Conservation (phyloP, 768 basidiomycete species). For the Mycena metata region DNA sequence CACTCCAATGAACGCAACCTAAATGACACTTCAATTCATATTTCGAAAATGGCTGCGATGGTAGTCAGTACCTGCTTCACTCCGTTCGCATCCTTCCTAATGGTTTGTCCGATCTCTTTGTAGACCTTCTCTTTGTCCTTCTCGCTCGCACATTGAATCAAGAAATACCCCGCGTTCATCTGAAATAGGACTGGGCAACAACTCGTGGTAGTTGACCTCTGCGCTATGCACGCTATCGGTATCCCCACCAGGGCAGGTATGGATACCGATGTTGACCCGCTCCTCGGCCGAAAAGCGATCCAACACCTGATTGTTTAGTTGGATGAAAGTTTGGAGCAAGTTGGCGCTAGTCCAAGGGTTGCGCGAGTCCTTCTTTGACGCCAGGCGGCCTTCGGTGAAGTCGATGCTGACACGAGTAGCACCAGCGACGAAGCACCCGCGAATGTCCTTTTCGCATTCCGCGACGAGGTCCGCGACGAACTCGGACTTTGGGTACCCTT, state of each 20-base stretch:
- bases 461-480: conserved; percentile 12
- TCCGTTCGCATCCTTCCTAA: conserved; percentile 12
- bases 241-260: conserved; percentile 12
- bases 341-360: conserved; percentile 20
- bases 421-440: conserved; percentile 13
- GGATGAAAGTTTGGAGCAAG: conserved; percentile 12
- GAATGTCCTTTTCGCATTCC: conserved; percentile 18
- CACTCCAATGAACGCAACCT: conserved; percentile 11
- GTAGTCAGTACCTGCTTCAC: conserved; percentile 7
- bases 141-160: conserved; percentile 21
- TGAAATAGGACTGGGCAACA: conserved; percentile 12
- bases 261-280: conserved; percentile 11
- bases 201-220: conserved; percentile 14
- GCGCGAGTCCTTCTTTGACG: conserved; percentile 7
- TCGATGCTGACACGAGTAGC: conserved; percentile 16
- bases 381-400: conserved; percentile 19
- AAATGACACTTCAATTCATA: neutral
- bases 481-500: conserved; percentile 3
- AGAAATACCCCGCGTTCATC: conserved; percentile 16
- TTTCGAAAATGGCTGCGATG: neutral
- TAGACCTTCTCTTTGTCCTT: conserved; percentile 16
- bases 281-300: conserved; percentile 9
- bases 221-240: conserved; percentile 15
- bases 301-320: conserved; percentile 11
- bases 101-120: conserved; percentile 5